Evolutionary conservation across 2,329 filamentous ascomycete species (phyloP).

Genomic region (Xylariaceae sp.): DNA sequence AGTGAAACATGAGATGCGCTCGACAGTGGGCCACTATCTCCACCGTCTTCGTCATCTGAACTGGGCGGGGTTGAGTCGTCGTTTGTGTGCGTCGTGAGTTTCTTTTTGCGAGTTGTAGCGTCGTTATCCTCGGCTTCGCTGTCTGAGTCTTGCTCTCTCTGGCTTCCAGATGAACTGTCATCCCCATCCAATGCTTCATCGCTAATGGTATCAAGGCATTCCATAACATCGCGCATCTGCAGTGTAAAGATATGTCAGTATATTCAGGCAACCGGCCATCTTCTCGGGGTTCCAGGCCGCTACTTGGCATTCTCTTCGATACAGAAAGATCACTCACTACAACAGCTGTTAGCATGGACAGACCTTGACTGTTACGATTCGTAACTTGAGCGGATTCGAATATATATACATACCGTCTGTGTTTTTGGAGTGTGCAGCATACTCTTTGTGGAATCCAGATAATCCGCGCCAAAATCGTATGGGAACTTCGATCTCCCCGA

Average conservation of each 20-base stretch:
- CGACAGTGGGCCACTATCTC: slow-evolving; percentile 14
- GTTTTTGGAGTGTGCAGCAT: slow-evolving; percentile 49
- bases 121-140: slow-evolving; percentile 31
- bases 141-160: slow-evolving; percentile 18
- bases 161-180: slow-evolving; percentile 11
- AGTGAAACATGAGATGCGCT: slow-evolving; percentile 22
- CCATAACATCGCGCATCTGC: slow-evolving; percentile 53
- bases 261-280: too few species aligned
- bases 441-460: slow-evolving; percentile 53
- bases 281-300: too few species aligned
- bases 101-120: slow-evolving; percentile 26
- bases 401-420: slow-evolving; percentile 29
- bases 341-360: too few species aligned
- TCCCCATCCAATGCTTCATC: slow-evolving; percentile 45
- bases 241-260: too few species aligned
- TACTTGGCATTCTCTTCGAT: too few species aligned
- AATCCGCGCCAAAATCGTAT: slow-evolving; percentile 60
- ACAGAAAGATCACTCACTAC: too few species aligned
- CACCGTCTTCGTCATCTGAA: slow-evolving; percentile 34
- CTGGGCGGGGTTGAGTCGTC: slow-evolving; percentile 29
- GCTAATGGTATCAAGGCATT: slow-evolving; percentile 58
- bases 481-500: slow-evolving; percentile 55
- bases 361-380: too few species aligned
- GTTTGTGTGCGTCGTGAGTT: slow-evolving; percentile 31
- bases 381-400: too few species aligned